Percentiles rank a stretch among this genome's conserved stretches.
phyloP scores from a whole-genome alignment of 495 filamentous ascomycete species.

The Aspergillus indologenus region DNA sequence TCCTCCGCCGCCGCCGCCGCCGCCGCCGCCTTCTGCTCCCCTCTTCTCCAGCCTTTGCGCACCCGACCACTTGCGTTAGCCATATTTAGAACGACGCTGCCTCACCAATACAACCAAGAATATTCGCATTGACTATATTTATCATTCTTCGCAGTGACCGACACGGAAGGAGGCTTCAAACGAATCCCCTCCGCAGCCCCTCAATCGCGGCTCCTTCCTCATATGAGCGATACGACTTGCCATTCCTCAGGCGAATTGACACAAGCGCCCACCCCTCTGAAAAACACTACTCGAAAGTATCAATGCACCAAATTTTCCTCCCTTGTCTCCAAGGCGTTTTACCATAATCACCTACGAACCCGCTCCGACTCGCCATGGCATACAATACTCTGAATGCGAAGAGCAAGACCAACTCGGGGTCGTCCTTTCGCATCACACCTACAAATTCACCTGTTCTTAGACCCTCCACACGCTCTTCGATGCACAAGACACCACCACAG shows the following conservation, averaged over 20 bases:
- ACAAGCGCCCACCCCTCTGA: not conserved
- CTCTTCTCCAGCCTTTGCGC: constrained; percentile 7
- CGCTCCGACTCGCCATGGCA: constrained; percentile 29
- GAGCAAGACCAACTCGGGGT: constrained; percentile 34
- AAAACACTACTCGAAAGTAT: constrained; percentile 3
- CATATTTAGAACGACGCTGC: not conserved
- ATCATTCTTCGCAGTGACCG: not conserved
- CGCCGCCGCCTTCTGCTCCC: constrained; percentile 5
- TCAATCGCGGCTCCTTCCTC: not conserved
- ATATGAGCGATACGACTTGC: constrained; percentile 2
- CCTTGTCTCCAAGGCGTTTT: constrained; percentile 27
- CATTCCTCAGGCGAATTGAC: not conserved
- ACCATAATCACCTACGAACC: constrained; percentile 14
- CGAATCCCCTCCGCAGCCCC: not conserved
- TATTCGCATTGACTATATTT: not conserved
- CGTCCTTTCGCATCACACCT: constrained; percentile 69
- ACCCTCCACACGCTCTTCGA: constrained; percentile 59
- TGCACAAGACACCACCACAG: constrained; percentile 45
- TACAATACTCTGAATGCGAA: constrained; percentile 36
- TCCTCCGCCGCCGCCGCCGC: constrained; percentile 6
- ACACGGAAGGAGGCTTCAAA: not conserved
- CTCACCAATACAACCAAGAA: not conserved
- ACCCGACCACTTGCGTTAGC: not conserved
- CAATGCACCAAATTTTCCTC: constrained; percentile 20
- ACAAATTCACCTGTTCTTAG: constrained; percentile 71